Conservation (phyloP, 78 protist species). For the Cavenderia fasciculata region DNA sequence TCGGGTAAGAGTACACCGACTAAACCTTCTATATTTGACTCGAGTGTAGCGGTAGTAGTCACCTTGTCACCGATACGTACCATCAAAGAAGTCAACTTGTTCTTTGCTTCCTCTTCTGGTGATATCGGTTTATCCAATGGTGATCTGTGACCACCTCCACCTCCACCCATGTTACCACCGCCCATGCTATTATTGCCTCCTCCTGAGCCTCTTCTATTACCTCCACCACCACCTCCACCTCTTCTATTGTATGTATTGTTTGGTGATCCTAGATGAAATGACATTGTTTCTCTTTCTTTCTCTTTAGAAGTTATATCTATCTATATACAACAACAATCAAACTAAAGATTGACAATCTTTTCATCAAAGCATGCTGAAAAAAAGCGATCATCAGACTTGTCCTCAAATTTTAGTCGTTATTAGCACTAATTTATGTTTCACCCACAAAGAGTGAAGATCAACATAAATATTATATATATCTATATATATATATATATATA, state of each 20-base stretch:
- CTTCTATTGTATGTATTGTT: background rate
- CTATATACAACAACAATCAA: no score
- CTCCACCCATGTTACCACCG: background rate
- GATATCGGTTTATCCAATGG: background rate
- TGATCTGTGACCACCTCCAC: slow-evolving; percentile 6
- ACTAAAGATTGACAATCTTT: no score
- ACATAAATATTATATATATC: no score
- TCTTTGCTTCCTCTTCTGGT: slow-evolving; percentile 46
- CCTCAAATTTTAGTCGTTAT: no score
- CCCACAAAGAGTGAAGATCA: no score
- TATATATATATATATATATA: no score
- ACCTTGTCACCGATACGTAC: slow-evolving; percentile 67
- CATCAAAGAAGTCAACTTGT: slow-evolving; percentile 50
- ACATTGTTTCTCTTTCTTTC: no score
- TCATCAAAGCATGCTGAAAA: no score
- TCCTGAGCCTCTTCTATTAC: slow-evolving; percentile 9
- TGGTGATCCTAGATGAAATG: background rate
- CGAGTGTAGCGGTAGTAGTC: slow-evolving; percentile 11
- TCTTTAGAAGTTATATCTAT: no score
- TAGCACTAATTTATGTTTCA: no score
- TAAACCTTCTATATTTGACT: slow-evolving; percentile 65
- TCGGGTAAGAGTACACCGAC: slow-evolving; percentile 43
- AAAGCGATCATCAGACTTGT: no score
- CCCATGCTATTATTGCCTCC: no score
- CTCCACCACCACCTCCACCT: slow-evolving; percentile 20